phyloP scores from a whole-genome alignment of 176 grass and related monocot genomes.

The Oryza australiensis region DNA sequence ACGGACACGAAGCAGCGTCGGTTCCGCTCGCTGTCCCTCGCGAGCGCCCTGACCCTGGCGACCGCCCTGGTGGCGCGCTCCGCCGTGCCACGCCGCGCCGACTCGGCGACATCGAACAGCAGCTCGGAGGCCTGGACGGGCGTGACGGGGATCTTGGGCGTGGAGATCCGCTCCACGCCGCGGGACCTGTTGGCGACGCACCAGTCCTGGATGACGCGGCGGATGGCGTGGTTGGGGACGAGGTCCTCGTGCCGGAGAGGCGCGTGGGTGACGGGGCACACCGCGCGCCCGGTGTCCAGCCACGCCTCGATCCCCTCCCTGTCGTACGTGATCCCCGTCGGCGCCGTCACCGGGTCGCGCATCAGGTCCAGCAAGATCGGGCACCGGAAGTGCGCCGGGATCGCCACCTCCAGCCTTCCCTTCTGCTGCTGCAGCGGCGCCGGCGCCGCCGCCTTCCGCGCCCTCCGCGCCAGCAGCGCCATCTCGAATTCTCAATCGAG shows the following conservation, averaged over 20 bases:
- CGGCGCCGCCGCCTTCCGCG: neutral
- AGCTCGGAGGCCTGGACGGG: constrained; percentile 55
- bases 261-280: constrained; percentile 69
- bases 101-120: constrained; percentile 54
- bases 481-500: neutral
- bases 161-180: constrained; percentile 91
- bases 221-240: constrained; percentile 78
- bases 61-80: constrained; percentile 34
- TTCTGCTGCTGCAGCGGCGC: neutral
- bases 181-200: constrained; percentile 71
- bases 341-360: constrained; percentile 73
- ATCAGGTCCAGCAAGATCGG: constrained; percentile 89
- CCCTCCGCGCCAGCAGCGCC: constrained; percentile 46
- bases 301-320: constrained; percentile 81
- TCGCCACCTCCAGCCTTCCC: constrained; percentile 31
- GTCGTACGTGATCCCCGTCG: constrained; percentile 89
- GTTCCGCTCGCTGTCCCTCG: constrained; percentile 72
- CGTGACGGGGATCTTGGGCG: constrained; percentile 86
- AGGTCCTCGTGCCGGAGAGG: constrained; percentile 63
- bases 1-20: constrained; percentile 52
- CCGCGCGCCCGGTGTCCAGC: constrained; percentile 60
- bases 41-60: constrained; percentile 43
- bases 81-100: constrained; percentile 5
- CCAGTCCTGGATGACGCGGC: constrained; percentile 89
- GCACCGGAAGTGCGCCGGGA: constrained; percentile 80